Evolutionary conservation across 2,329 filamentous ascomycete species (phyloP).

Genomic region (Arthrobotrys iridis): DNA sequence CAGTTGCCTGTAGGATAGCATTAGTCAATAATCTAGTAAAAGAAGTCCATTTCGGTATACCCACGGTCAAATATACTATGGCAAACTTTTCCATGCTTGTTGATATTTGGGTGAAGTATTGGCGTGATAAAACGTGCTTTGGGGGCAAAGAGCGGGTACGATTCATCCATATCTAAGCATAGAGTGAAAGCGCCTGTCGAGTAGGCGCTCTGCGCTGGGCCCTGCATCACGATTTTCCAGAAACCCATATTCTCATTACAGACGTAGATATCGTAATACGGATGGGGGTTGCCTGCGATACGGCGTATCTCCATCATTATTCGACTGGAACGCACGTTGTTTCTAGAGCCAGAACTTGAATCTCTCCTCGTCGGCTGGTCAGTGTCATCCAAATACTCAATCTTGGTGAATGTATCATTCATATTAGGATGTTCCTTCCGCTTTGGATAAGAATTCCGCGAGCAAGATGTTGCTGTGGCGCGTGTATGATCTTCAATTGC

Average conservation of each 20-base stretch:
- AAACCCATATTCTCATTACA: constrained; percentile 61
- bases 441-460: constrained; percentile 53
- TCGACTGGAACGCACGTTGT: constrained; percentile 27
- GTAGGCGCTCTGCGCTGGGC: constrained; percentile 60
- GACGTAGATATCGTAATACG: constrained; percentile 62
- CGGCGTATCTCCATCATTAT: constrained; percentile 58
- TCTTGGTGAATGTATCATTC: constrained; percentile 58
- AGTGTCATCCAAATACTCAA: neutral
- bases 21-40: neutral
- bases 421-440: constrained; percentile 60
- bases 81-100: constrained; percentile 61
- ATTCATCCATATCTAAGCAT: constrained; percentile 60
- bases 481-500: neutral
- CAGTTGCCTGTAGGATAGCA: constrained; percentile 51
- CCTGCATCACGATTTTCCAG: constrained; percentile 62
- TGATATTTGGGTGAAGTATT: constrained; percentile 62
- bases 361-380: too few relatives aligned
- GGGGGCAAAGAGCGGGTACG: constrained; percentile 60
- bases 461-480: neutral
- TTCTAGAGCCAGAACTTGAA: neutral
- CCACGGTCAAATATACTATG: constrained; percentile 56
- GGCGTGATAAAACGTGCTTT: constrained; percentile 61
- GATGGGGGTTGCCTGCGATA: constrained; percentile 58
- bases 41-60: neutral
- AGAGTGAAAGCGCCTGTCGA: constrained; percentile 60